These are phyloP conservation scores for Dysphania ambrosioides DNA, from an alignment of 148 eudicot species.

Conservation along the genomic window DNA sequence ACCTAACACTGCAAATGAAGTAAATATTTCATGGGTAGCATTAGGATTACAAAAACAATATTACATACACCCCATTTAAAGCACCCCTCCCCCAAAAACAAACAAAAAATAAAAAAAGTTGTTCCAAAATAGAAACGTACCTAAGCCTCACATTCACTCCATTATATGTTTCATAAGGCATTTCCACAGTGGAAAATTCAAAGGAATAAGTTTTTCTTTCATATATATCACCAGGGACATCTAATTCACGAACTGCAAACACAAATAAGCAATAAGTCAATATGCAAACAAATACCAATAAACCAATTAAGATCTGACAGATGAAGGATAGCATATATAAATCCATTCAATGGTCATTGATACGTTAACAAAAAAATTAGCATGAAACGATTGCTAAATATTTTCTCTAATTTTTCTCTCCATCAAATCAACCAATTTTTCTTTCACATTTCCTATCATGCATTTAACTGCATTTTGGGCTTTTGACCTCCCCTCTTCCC, in stretches of 20 bases:
- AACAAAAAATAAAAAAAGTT: neutral
- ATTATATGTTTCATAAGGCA: conserved; percentile 93
- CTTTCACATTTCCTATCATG: too few relatives aligned
- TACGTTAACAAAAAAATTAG: neutral
- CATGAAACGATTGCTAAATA: neutral
- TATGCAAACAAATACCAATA: neutral
- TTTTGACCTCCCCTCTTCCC: too few relatives aligned
- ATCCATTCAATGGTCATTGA: neutral
- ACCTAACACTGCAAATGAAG: neutral
- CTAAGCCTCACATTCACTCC: conserved; percentile 91
- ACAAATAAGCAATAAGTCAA: conserved; percentile 13
- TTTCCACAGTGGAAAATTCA: conserved; percentile 96
- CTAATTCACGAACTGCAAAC: conserved; percentile 87
- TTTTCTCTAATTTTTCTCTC: too few relatives aligned
- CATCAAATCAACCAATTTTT: too few relatives aligned
- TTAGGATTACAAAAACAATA: neutral
- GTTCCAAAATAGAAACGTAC: conserved; percentile 33
- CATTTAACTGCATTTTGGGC: too few relatives aligned
- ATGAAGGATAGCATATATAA: neutral
- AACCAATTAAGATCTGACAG: neutral
- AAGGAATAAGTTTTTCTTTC: conserved; percentile 86
- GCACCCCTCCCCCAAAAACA: neutral
- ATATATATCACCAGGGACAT: conserved; percentile 94
- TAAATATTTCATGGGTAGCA: neutral
- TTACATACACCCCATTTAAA: neutral